A percentile compares a stretch with the other conserved stretches of the same genome.
Evolutionary conservation across 768 basidiomycete species (phyloP).

Genomic region (Lactarius hengduanensis): DNA sequence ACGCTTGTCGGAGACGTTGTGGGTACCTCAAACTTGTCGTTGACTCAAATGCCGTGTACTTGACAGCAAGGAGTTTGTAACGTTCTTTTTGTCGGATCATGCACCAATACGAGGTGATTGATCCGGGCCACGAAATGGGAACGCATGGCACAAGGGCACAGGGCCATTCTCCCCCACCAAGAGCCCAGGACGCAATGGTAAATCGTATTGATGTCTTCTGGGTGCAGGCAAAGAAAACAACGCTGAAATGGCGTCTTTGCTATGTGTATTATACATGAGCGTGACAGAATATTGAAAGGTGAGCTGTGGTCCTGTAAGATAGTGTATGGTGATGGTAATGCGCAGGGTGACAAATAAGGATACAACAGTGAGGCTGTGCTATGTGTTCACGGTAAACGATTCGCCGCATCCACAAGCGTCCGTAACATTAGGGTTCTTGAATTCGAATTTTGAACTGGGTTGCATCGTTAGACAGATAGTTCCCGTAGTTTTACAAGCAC

Average conservation of each 20-base stretch:
- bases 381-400: conserved; percentile 66
- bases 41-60: background rate
- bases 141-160: background rate
- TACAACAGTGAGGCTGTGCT: conserved; percentile 13
- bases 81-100: background rate
- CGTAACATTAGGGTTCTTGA: conserved; percentile 91
- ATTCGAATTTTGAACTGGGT: conserved; percentile 71
- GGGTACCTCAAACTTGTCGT: background rate
- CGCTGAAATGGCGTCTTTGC: conserved; percentile 1
- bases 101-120: background rate
- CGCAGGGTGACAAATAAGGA: conserved; percentile 10
- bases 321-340: conserved; percentile 2
- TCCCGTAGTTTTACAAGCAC: conserved; percentile 34
- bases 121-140: background rate
- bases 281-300: conserved; percentile 4
- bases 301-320: conserved; percentile 8
- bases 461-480: conserved; percentile 15
- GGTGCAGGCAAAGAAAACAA: background rate
- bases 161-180: background rate
- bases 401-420: conserved; percentile 96
- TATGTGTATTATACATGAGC: conserved; percentile 14
- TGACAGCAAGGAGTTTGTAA: no score
- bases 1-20: background rate
- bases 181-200: background rate
- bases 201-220: background rate